phyloP scores from a whole-genome alignment of 345 rosid species.

The Lumnitzera littorea region DNA sequence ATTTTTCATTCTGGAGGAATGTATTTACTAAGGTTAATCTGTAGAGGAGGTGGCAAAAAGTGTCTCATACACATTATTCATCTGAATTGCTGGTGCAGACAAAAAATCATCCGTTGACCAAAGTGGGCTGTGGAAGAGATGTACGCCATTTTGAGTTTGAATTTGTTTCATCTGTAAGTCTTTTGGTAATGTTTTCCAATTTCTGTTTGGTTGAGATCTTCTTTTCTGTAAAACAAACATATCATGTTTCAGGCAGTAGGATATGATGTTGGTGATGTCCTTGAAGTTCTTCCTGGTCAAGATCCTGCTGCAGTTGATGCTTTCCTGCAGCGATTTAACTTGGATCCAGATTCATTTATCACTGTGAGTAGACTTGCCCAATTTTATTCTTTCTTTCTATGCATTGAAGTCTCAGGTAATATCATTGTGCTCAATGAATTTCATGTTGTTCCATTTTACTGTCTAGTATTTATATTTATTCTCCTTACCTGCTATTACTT shows the following conservation, averaged over 20 bases:
- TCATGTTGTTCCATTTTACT: too few species aligned
- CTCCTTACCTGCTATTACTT: constrained; percentile 2
- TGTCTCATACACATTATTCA: neutral
- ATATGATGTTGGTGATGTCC: constrained; percentile 81
- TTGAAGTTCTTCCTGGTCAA: constrained; percentile 85
- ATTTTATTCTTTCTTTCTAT: neutral
- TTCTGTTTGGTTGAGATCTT: neutral
- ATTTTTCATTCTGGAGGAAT: too few species aligned
- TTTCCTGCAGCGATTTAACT: constrained; percentile 58
- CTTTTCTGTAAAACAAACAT: constrained; percentile 4
- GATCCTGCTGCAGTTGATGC: constrained; percentile 53
- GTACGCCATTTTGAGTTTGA: constrained; percentile 92
- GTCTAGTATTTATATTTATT: too few species aligned
- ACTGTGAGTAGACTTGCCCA: constrained; percentile 34
- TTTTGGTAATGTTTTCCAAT: constrained; percentile 3
- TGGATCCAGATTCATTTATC: constrained; percentile 75
- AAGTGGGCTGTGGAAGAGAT: constrained; percentile 56
- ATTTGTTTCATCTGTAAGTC: constrained; percentile 59
- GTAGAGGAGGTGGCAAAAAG: too few species aligned
- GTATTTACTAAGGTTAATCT: too few species aligned
- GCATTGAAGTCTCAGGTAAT: neutral
- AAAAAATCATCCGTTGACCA: constrained; percentile 54
- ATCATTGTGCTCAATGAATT: neutral
- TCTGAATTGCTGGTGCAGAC: constrained; percentile 28
- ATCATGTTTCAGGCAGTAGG: constrained; percentile 32